These are phyloP conservation scores for Tetrahymena thermophila DNA, from an alignment of 73 alveolate species.

Conservation along the genomic window DNA sequence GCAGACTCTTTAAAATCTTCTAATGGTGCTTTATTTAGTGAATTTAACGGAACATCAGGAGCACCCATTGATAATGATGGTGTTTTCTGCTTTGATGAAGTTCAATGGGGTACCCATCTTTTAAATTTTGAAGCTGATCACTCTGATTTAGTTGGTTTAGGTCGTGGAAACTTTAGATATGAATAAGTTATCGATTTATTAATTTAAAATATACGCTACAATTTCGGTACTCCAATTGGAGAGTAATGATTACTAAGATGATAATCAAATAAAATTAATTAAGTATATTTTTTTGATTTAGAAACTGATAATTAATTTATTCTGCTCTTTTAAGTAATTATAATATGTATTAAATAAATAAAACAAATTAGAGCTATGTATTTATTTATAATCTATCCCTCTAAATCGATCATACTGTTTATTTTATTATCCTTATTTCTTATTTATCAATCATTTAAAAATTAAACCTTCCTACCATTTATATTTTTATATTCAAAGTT, in stretches of 20 bases:
- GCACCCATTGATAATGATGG: background rate
- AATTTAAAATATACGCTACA: background rate
- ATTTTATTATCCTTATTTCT: background rate
- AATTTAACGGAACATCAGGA: background rate
- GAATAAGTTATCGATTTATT: background rate
- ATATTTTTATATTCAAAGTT: background rate
- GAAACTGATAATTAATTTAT: background rate
- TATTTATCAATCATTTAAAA: too few relatives aligned
- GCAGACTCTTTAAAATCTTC: background rate
- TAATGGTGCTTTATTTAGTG: background rate
- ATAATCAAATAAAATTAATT: background rate
- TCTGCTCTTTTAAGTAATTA: background rate
- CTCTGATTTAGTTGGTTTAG: background rate
- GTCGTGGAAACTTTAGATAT: slow-evolving; percentile 1
- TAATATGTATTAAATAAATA: background rate
- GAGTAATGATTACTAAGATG: background rate
- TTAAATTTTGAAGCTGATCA: background rate
- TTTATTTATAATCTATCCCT: background rate
- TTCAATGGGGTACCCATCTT: background rate
- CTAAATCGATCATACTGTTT: background rate
- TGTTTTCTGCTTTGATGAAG: background rate
- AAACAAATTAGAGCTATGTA: background rate
- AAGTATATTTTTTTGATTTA: background rate
- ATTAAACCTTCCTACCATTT: background rate
- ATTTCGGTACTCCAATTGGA: background rate